phyloP scores from a whole-genome alignment of 2,329 filamentous ascomycete genomes.

The Rhynchosporium agropyri region DNA sequence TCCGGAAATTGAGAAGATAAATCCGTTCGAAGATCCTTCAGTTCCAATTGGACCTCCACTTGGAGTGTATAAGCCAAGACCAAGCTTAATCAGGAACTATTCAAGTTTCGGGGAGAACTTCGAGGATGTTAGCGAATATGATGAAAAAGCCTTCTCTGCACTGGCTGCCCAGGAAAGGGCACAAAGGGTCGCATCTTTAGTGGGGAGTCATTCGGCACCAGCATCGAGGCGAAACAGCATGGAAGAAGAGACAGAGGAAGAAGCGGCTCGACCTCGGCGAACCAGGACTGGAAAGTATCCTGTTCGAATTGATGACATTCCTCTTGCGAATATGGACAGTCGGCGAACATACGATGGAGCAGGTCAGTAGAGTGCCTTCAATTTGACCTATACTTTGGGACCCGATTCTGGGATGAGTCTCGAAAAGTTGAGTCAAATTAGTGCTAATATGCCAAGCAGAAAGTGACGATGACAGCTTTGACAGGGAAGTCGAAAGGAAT shows the following conservation, averaged over 20 bases:
- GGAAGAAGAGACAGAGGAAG: conserved; percentile 36
- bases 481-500: conserved; percentile 24
- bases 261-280: conserved; percentile 13
- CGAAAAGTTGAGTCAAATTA: neutral
- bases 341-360: conserved; percentile 34
- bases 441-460: neutral
- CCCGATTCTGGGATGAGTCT: neutral
- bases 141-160: conserved; percentile 41
- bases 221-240: conserved; percentile 40
- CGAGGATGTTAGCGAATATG: conserved; percentile 30
- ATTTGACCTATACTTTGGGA: no score
- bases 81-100: conserved; percentile 38
- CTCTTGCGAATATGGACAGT: conserved; percentile 38
- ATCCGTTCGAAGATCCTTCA: conserved; percentile 37
- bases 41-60: conserved; percentile 7
- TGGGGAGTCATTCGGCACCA: conserved; percentile 40
- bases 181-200: conserved; percentile 39
- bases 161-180: conserved; percentile 41
- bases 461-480: conserved; percentile 35
- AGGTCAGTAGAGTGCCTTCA: conserved; percentile 4
- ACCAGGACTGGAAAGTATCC: conserved; percentile 27
- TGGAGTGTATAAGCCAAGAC: conserved; percentile 30
- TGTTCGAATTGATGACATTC: conserved; percentile 41
- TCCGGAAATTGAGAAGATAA: conserved; percentile 35
- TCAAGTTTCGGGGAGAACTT: conserved; percentile 19